These are phyloP conservation scores for Suhomyces bolitotheri DNA, from an alignment of 1,139 yeast species.

Conservation along the genomic window DNA sequence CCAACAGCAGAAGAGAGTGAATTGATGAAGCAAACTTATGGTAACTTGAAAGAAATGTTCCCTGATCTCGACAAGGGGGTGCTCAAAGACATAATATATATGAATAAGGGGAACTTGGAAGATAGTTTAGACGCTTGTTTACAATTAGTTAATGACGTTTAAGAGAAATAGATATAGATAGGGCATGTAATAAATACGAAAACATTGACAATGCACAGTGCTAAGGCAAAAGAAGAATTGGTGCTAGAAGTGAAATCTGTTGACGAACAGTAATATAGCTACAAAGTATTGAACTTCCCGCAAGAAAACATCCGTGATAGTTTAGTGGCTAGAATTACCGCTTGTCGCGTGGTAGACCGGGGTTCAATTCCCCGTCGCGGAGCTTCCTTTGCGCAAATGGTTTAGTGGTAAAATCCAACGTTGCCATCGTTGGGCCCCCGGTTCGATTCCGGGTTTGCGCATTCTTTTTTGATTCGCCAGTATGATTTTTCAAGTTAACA, in stretches of 20 bases:
- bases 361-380: constrained; percentile 73
- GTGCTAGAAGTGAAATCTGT: too few species aligned
- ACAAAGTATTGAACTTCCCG: too few species aligned
- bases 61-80: constrained; percentile 71
- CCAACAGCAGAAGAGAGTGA: constrained; percentile 5
- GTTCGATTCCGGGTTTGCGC: constrained; percentile 15
- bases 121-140: constrained; percentile 70
- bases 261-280: too few species aligned
- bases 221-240: too few species aligned
- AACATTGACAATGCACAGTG: too few species aligned
- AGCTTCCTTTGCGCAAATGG: constrained; percentile 25
- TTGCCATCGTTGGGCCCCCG: constrained; percentile 15
- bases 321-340: constrained; percentile 42
- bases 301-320: constrained; percentile 12
- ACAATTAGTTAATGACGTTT: constrained; percentile 28
- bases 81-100: constrained; percentile 66
- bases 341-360: constrained; percentile 66
- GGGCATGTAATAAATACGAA: background rate
- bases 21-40: constrained; percentile 28
- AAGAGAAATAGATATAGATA: constrained; percentile 1
- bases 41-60: constrained; percentile 66
- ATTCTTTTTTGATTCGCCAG: constrained; percentile 5
- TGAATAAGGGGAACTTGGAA: constrained; percentile 71
- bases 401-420: constrained; percentile 14
- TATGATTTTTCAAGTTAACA: background rate